Conservation (phyloP, 495 filamentous ascomycete genomes). For the Thermochaetoides thermophila region DNA sequence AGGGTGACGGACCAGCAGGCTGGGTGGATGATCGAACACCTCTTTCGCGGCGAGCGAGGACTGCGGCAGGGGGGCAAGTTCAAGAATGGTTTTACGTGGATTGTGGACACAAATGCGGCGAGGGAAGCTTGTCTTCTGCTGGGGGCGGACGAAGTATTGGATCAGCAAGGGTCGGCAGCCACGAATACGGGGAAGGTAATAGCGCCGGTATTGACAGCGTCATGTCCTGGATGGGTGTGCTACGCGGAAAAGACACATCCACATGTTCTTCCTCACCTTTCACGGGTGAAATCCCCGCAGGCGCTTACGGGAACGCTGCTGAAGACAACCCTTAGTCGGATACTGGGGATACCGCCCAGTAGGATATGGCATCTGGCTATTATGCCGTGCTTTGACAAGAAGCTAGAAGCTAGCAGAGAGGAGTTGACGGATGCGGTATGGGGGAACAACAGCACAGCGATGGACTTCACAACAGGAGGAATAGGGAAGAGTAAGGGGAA, state of each 20-base stretch:
- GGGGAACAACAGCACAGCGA: slow-evolving; percentile 31
- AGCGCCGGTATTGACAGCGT: slow-evolving; percentile 71
- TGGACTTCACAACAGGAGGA: too few species aligned
- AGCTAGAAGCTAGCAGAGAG: slow-evolving; percentile 84
- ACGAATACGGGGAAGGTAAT: slow-evolving; percentile 14
- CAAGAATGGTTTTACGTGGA: slow-evolving; percentile 67
- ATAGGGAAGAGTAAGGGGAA: too few species aligned
- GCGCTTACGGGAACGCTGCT: slow-evolving; percentile 78
- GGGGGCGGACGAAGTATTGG: slow-evolving; percentile 61
- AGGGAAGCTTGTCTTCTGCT: slow-evolving; percentile 63
- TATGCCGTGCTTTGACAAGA: slow-evolving; percentile 99
- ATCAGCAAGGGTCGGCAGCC: background rate
- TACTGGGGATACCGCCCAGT: slow-evolving; percentile 53
- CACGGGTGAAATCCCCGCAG: slow-evolving; percentile 83
- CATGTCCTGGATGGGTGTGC: slow-evolving; percentile 96
- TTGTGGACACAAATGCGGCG: slow-evolving; percentile 72
- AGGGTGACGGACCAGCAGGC: slow-evolving; percentile 58
- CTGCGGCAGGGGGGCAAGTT: slow-evolving; percentile 52
- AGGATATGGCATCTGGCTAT: slow-evolving; percentile 86
- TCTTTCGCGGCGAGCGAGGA: slow-evolving; percentile 57
- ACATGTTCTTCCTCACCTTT: slow-evolving; percentile 80
- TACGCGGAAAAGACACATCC: slow-evolving; percentile 97
- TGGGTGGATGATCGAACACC: slow-evolving; percentile 65
- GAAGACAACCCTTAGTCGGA: slow-evolving; percentile 65
- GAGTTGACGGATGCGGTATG: slow-evolving; percentile 78